Evolutionary conservation across 768 basidiomycete species (phyloP), one percentile per base, ranked within the genome.

Genomic region (Holtermanniella nyarrowii): DNA sequence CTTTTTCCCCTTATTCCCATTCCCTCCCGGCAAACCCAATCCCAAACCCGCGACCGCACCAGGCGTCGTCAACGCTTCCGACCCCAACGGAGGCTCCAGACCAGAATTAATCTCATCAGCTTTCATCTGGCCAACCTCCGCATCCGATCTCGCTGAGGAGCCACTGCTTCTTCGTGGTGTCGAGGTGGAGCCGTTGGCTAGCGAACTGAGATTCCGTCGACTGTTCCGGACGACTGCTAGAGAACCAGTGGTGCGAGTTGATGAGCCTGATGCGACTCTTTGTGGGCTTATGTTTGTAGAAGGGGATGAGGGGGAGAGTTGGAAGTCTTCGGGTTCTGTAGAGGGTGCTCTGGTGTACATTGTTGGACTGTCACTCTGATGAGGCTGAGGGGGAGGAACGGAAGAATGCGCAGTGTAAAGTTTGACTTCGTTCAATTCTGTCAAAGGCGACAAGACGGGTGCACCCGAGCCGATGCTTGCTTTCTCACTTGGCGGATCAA

Each of bases 201-300:
- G 23, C 51, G 7, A 26, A 21, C 46, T 40, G 51, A 24, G 48
- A 26, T 41, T 57, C 51, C 25, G 46, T 48, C 60, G 50, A 20
- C 55, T 53, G 18, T 44, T 57, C 21, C 62, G 48, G 10, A 63
- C 65, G 5, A 62, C 42, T n/a, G 59, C 49, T 5, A 66, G 44
- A 5, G 61, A 62, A 14, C 60, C 62, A 5, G 62, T 54, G 41
- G 62, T 46, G 27, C 54, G 52, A 11, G 58, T 51, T 13, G 54
- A 57, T 12, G 65, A 66, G 11, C 56, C 27, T 14, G 45, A 52
- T 7, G 62, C 60, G 18, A 57, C 48, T 26, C 62, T 55, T 37
- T 57, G 53, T 4, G 51, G 31, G 16, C 31, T 26, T 10, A 20
- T 37, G 41, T 3, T 13, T 12, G 18, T 22, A 44, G 12, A 18